Conservation (phyloP, 441 rosid genomes). For the Populus tomentosa region DNA sequence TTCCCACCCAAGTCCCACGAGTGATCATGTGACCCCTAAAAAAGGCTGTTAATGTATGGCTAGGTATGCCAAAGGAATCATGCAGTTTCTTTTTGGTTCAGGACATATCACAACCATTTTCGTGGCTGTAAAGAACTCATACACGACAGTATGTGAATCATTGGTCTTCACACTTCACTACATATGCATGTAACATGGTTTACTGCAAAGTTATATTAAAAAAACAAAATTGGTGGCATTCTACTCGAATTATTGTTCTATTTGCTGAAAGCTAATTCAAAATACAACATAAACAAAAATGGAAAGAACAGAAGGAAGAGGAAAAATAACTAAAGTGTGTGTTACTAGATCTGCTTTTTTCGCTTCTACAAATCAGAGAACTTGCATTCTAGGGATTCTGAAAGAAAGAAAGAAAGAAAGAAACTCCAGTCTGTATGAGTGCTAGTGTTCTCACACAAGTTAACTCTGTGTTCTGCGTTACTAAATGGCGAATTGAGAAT, state of each 20-base stretch:
- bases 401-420: not conserved
- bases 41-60: not conserved
- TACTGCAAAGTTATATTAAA: not conserved
- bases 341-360: not conserved
- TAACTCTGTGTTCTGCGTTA: not conserved
- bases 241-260: not conserved
- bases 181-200: not conserved
- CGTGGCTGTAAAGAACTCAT: not conserved
- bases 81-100: not conserved
- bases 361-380: not conserved
- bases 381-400: not conserved
- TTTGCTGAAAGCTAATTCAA: not conserved
- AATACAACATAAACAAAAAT: not conserved
- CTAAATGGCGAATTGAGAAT: not conserved
- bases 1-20: not conserved
- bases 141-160: not conserved
- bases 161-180: not conserved
- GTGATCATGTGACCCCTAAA: not conserved
- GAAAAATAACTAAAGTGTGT: not conserved
- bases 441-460: slow-evolving; percentile 2
- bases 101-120: not conserved
- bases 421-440: not conserved
- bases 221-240: not conserved
- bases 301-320: not conserved
- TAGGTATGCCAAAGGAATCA: not conserved